A percentile compares a stretch with the other conserved stretches of the same genome.
Evolutionary conservation across 106 monocot genomes (phyloP).

Genomic region (Chionographis japonica): DNA sequence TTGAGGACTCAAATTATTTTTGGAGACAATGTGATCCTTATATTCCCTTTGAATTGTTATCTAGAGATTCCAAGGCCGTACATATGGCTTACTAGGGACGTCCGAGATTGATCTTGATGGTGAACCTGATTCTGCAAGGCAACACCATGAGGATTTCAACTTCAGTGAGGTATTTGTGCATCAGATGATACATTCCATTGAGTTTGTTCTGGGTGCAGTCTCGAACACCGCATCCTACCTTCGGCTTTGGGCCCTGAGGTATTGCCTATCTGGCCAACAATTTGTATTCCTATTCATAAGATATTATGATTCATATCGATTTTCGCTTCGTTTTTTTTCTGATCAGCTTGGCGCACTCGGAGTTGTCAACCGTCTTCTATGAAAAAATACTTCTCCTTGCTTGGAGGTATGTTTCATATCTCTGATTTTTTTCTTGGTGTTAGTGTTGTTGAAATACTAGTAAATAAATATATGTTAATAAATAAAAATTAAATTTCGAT

Average conservation of each 20-base stretch:
- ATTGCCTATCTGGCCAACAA: not conserved
- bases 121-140: conserved; percentile 89
- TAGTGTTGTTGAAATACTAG: not conserved
- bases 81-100: conserved; percentile 81
- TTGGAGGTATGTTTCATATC: conserved; percentile 66
- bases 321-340: conserved; percentile 14
- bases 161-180: conserved; percentile 99
- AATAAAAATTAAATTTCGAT: no score
- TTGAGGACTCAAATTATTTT: no score
- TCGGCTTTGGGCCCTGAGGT: conserved; percentile 98
- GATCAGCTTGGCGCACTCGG: conserved; percentile 94
- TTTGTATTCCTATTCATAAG: not conserved
- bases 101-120: conserved; percentile 71
- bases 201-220: conserved; percentile 91
- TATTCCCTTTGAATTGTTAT: conserved; percentile 3
- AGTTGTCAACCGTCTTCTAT: conserved; percentile 96
- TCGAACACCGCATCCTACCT: conserved; percentile 99
- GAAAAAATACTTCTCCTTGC: conserved; percentile 91
- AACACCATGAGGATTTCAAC: conserved; percentile 85
- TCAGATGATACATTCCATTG: conserved; percentile 99
- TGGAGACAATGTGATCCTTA: not conserved
- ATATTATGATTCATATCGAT: not conserved
- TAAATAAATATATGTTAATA: not conserved
- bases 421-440: not conserved
- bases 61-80: conserved; percentile 98